phyloP scores from a whole-genome alignment of 2,329 filamentous ascomycete genomes.

The Blastomyces silverae region DNA sequence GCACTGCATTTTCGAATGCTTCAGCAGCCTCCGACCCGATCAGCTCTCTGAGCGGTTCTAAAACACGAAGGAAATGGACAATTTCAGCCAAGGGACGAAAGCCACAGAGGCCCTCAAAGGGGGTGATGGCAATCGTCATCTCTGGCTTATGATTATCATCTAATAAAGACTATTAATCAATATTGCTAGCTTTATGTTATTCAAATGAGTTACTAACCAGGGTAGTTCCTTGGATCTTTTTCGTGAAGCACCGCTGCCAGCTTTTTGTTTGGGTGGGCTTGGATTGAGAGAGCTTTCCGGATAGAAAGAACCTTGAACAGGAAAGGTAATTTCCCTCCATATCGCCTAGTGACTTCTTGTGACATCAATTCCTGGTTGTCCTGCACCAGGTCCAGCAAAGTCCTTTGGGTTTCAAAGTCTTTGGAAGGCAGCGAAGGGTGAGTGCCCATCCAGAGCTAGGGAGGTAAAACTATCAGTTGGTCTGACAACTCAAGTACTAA shows the following conservation, averaged over 20 bases:
- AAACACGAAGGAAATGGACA: constrained; percentile 66
- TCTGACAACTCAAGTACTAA: not conserved
- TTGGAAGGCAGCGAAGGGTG: constrained; percentile 94
- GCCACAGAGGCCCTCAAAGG: constrained; percentile 92
- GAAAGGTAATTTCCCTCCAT: constrained; percentile 79
- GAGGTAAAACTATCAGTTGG: constrained; percentile 19
- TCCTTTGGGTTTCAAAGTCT: constrained; percentile 74
- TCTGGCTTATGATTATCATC: constrained; percentile 99
- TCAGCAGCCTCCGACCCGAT: constrained; percentile 51
- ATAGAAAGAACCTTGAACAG: constrained; percentile 97
- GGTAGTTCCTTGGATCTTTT: constrained; percentile 86
- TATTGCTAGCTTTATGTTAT: not conserved
- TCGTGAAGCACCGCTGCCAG: constrained; percentile 82
- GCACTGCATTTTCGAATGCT: constrained; percentile 51
- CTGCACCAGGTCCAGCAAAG: constrained; percentile 77
- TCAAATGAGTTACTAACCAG: constrained; percentile 41
- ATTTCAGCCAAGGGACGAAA: constrained; percentile 87
- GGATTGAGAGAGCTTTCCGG: constrained; percentile 91
- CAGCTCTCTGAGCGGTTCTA: constrained; percentile 58
- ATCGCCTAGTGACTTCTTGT: constrained; percentile 62
- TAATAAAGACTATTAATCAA: constrained; percentile 18
- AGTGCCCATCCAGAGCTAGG: constrained; percentile 95
- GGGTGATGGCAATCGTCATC: constrained; percentile 96
- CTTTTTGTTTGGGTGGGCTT: constrained; percentile 94
- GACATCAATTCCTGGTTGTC: constrained; percentile 82